Base-by-base conservation (phyloP, 305 asterid species). In the Solanum hybrid region DNA sequence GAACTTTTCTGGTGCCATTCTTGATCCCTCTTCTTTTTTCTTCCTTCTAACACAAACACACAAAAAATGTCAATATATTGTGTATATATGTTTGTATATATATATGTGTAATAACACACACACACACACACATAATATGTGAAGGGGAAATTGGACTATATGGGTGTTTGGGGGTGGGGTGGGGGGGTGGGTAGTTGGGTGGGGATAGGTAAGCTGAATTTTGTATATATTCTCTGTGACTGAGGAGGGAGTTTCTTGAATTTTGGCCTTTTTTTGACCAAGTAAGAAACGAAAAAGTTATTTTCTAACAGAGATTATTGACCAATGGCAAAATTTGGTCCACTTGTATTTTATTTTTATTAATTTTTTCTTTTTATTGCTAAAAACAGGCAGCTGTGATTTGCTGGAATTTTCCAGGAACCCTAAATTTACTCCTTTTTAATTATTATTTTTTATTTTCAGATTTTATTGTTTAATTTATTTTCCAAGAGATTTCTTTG, bases 1-100 rank as follows among this genome's bases (percentile, higher is more conserved):
- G 78, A 87, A 96, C 34, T 88, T 94, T 85, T 92, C 89, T 89
- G 37, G 86, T 82, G 91, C 92, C 99, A 95, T 96, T 90, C 84
- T 76, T 81, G 87, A 89, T 78, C 45, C 42, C 88, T 79, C 60
- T 86, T 78, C 90, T 88, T 86, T 26, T 71, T 26, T 12, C 14
- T 87, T 45, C 36, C 75, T 17, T 76, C 42, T 60, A 10, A 36
- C 81, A 31, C 37, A 17, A 7, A 81, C 71, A 81, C 66, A 42
- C 11, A 40, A 26, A 26, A 17, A 19, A 6, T 77, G 82, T 15
- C 34, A n/a, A 37, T 78, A n/a, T 80, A 13, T 40, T 40, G 19
- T 40, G 13, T 80, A 3, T 77, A 9, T 76, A 76, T 35, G 42
- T 77, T 4, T 77, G 6, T 77, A 0, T 36, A 32, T 31, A 32